Evolutionary conservation across 2,329 filamentous ascomycete species (phyloP), one percentile per base, ranked within the genome.

Genomic region (Colletotrichum acutatum): DNA sequence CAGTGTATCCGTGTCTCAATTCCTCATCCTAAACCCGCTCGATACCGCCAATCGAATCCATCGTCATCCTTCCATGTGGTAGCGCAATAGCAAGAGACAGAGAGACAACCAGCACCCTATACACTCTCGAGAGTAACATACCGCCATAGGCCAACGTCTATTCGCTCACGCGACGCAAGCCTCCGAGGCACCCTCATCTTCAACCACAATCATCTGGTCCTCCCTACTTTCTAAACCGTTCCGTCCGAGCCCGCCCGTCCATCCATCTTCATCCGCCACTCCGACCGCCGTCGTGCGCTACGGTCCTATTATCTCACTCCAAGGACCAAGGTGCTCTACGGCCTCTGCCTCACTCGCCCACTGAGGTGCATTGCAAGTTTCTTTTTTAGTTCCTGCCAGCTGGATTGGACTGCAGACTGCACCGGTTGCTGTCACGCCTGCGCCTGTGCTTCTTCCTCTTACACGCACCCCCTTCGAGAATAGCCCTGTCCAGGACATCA

Each of bases 241-340:
- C 69, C 59, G 42, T 62, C 60, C 70, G 68, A 54, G 62, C 53
- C 59, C 70, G 49, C 66, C 54, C 54, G 53, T 61, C 49, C 58
- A 58, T 58, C 22, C 28, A 42, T 64, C 69, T 52, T 62, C 69
- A 42, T 42, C 59, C 59, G 30, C 37, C 53, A 52, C 66, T 42
- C 59, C 59, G 59, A 69, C 54, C 65, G 70, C 66, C 66, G 54
- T 59, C 70, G 53, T 72, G 49, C 70, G 70, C 70, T 70, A 72
- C 70, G 54, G 60, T 59, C 59, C 46, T 37, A 65, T 60, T 34
- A 26, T 22, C 52, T 24, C 34, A 28, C 26, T 24, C 65, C 5
- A 9, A 30, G 34, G 34, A 0, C 34, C 34, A 37, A 37, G 34
- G 34, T 37, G 16, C 34, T 37, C 14, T 16, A 12, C 34, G 14